Percentiles rank a stretch among this genome's conserved stretches.
These are phyloP conservation scores for Hemileia vastatrix DNA, from an alignment of 1,284 basidiomycete species.

Conservation along the genomic window DNA sequence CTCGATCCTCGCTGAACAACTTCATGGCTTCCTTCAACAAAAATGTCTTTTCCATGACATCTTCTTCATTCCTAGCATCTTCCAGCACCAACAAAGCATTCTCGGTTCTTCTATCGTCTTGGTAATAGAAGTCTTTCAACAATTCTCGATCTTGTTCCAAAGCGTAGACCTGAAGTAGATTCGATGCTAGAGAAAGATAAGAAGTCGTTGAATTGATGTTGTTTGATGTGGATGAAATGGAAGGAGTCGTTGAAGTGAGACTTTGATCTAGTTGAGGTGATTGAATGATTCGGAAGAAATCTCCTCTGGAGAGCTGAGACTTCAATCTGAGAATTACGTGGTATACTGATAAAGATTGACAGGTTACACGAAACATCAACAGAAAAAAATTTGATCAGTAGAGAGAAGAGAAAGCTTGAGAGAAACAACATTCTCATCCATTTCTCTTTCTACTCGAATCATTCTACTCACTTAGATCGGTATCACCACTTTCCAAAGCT, in stretches of 20 bases:
- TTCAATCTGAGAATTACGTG: slow-evolving; percentile 78
- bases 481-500: slow-evolving; percentile 88
- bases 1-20: slow-evolving; percentile 88
- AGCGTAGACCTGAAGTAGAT: slow-evolving; percentile 76
- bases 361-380: neutral
- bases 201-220: slow-evolving; percentile 61
- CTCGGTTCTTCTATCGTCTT: slow-evolving; percentile 86
- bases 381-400: neutral
- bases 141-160: slow-evolving; percentile 80
- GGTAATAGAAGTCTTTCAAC: slow-evolving; percentile 91
- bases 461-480: slow-evolving; percentile 58
- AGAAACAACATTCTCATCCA: neutral
- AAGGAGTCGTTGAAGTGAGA: neutral
- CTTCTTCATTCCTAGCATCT: no score
- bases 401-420: neutral
- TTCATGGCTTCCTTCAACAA: slow-evolving; percentile 74
- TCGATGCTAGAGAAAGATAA: no score
- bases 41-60: slow-evolving; percentile 58
- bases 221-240: slow-evolving; percentile 80
- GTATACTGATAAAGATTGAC: no score
- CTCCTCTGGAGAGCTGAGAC: slow-evolving; percentile 69
- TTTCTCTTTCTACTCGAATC: neutral
- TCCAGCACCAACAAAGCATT: slow-evolving; percentile 74
- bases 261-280: neutral
- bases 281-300: slow-evolving; percentile 96